Base-by-base conservation (phyloP, 495 filamentous ascomycete genomes). In the Penicillium arizonense region DNA sequence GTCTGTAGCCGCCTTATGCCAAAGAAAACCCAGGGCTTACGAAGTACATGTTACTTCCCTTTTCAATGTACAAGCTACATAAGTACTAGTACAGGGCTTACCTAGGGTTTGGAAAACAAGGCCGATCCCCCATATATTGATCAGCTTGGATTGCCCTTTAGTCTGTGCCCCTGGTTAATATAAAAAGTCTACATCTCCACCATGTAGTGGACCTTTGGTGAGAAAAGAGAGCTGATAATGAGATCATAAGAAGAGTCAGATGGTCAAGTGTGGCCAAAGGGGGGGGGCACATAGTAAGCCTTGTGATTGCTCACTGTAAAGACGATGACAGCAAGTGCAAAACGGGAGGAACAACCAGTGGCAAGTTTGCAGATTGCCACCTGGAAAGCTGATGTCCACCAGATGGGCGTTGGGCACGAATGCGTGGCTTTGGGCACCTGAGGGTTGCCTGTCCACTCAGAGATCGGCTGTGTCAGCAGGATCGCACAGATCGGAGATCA, bases 351-450 rank as follows among this genome's bases (percentile, higher is more conserved):
- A 34, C 4, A 21, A 50, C 49, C 55, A 36, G 47, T 46, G 50
- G 54, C 51, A 42, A 52, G 18, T 39, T 50, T 33, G 40, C 44
- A 52, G 44, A 54, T 65, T 61, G 63, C 63, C 63, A 65, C 63
- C 34, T 40, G 41, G 14, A 32, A 58, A 47, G 46, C 26, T 50
- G 42, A 47, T 47, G 26, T 39, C 50, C 50, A 45, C 50, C 33
- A 21, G 49, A 48, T 48, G 55, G 51, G 53, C 51, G 72, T 75
- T 75, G 72, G 72, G 72, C 72, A 73, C 44, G 46, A 68, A 75
- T 75, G 69, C 64, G 67, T 73, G 71, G 57, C 49, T 55, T 75
- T 75, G 69, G 70, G 70, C 72, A 72, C 45, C 56, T 32, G 48
- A 53, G 45, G 36, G 37, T 47, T 32, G 36, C 46, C 42, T 16